Evolutionary conservation across 2,329 filamentous ascomycete genomes (phyloP), one percentile per base, ranked within the genome.

Genomic region (Ceratocystiopsis minuta): DNA sequence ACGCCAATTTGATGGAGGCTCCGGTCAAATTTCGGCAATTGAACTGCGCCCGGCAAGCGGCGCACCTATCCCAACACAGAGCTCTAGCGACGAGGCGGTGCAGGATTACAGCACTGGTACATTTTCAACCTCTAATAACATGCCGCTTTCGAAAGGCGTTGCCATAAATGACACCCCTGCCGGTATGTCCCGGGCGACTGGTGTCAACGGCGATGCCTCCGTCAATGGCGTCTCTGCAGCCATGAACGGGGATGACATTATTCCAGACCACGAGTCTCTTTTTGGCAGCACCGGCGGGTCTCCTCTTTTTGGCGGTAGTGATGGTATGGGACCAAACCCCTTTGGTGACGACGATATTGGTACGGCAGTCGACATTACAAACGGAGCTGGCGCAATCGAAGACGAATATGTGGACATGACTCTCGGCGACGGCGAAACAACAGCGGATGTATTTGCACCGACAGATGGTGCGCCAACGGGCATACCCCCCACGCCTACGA

Each of bases 221-320:
- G 38, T 55, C 39, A 60, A 62, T 45, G 59, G 58, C 2, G 47
- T 55, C 2, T 55, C 50, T 9, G 47, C 50, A 1, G 54, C 55
- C 11, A 54, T 59, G 15, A 50, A 55, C 20, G 51, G 49, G 16
- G 54, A 57, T 9, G 60, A 55, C 35, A 62, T 61, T 24, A 65
- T 65, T 16, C 72, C 72, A 34, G 75, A 81, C 52, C 81, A 88
- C 47, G 71, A 75, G 49, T 93, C 84, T 38, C 65, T 95, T 0
- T 95, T 95, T 53, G 81, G 81, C 1, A 85, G 84, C 50, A 75
- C 77, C 16, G 75, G 72, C 0, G 85, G 86, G 38, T 93, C 86
- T 3, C 24, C 24, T 28, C 66, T 98, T 1, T 98, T 96, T 55
- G 90, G 88, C 2, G 86, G 92, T 50, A 79, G 72, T 42, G 76